Percentiles rank a stretch among this genome's conserved stretches.
phyloP scores from a whole-genome alignment of 2,329 filamentous ascomycete genomes.

The Sclerotinia trifoliorum region DNA sequence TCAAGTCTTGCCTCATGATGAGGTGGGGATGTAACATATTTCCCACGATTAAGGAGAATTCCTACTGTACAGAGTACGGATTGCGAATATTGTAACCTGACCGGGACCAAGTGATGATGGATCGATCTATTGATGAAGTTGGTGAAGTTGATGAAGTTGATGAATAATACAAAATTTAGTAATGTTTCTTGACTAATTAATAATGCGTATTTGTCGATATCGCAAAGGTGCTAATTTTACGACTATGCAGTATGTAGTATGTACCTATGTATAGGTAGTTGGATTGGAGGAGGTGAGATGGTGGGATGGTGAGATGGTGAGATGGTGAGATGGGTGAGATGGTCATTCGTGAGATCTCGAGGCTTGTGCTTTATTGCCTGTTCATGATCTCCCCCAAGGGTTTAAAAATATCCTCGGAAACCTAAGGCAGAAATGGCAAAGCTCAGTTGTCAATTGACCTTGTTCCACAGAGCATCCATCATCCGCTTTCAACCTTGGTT shows the following conservation, averaged over 20 bases:
- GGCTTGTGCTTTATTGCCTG: background rate
- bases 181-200: background rate
- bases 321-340: background rate
- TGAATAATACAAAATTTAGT: background rate
- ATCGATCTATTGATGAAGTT: too few species aligned
- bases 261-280: background rate
- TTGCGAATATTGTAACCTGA: background rate
- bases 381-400: slow-evolving; percentile 4
- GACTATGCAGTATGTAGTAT: too few species aligned
- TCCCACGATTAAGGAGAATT: background rate
- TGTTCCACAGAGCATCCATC: background rate
- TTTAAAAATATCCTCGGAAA: background rate
- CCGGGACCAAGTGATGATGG: background rate
- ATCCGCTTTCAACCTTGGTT: slow-evolving; percentile 5
- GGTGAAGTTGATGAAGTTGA: too few species aligned
- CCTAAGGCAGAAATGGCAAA: slow-evolving; percentile 4
- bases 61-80: too few species aligned
- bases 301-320: background rate
- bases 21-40: slow-evolving; percentile 27
- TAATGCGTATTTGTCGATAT: background rate
- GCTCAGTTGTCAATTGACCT: background rate
- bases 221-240: background rate
- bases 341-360: background rate
- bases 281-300: background rate
- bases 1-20: slow-evolving; percentile 31